Conservation (phyloP, 257 asterid species). For the Paulownia fortunei region DNA sequence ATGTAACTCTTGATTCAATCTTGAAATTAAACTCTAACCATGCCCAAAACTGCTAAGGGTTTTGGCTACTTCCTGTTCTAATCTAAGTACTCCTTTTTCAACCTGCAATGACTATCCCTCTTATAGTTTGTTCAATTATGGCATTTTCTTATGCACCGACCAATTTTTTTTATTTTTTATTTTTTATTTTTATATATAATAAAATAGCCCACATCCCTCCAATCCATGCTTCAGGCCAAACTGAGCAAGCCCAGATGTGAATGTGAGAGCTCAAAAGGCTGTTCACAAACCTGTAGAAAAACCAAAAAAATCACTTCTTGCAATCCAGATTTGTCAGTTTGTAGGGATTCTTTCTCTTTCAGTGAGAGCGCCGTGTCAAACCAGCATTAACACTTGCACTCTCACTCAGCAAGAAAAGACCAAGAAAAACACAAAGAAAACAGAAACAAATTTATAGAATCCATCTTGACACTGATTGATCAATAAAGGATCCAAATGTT, state of each 20-base stretch:
- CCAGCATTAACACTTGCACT: conserved; percentile 42
- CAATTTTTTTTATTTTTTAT: not conserved
- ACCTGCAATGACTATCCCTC: not conserved
- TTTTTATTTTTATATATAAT: no score
- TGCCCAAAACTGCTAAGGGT: no score
- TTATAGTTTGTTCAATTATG: no score
- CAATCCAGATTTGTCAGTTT: conserved; percentile 56
- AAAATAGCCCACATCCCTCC: not conserved
- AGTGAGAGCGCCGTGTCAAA: conserved; percentile 41
- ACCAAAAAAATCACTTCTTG: conserved; percentile 33
- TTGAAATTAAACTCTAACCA: no score
- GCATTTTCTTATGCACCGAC: not conserved
- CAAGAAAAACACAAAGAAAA: not conserved
- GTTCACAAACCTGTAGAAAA: conserved; percentile 42
- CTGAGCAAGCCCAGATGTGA: conserved; percentile 42
- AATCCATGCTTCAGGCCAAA: conserved; percentile 22
- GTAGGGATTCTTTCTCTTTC: conserved; percentile 37
- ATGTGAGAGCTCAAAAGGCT: conserved; percentile 45
- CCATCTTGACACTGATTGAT: conserved; percentile 64
- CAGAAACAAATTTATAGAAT: conserved; percentile 40
- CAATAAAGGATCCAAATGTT: conserved; percentile 35
- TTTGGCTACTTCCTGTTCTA: no score
- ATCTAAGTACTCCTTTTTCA: no score
- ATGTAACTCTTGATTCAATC: no score
- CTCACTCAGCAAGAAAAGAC: conserved; percentile 39